Percentiles rank a stretch among this genome's conserved stretches.
Conservation (phyloP, 495 filamentous ascomycete species). For the Rhypophila decipiens region DNA sequence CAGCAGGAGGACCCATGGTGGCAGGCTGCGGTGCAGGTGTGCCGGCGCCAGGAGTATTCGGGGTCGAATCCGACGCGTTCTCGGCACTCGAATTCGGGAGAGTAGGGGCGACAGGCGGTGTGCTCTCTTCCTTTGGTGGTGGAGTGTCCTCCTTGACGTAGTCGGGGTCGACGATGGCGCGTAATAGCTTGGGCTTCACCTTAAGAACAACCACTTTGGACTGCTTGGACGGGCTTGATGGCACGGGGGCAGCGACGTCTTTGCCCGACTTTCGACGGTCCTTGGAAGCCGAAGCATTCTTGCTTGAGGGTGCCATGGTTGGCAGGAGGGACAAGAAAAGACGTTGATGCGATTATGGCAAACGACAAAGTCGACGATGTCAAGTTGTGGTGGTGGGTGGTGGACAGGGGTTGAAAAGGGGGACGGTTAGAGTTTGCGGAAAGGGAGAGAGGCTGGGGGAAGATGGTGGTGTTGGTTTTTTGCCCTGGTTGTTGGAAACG, state of each 20-base stretch:
- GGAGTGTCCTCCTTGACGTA: slow-evolving; percentile 39
- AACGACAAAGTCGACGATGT: slow-evolving; percentile 3
- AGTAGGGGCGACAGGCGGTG: slow-evolving; percentile 20
- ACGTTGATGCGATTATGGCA: slow-evolving; percentile 5
- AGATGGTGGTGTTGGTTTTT: background rate
- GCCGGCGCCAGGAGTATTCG: slow-evolving; percentile 38
- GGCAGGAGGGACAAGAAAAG: slow-evolving; percentile 1
- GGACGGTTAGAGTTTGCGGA: background rate
- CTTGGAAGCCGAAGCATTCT: slow-evolving; percentile 33
- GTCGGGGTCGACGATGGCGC: slow-evolving; percentile 37
- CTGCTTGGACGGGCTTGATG: slow-evolving; percentile 17
- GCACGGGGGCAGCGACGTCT: slow-evolving; percentile 4
- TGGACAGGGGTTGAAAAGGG: background rate
- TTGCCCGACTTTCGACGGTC: slow-evolving; percentile 40
- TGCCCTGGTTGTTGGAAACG: background rate
- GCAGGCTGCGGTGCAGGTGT: slow-evolving; percentile 36
- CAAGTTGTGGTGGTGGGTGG: background rate
- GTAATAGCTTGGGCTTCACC: slow-evolving; percentile 31
- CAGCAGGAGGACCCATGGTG: slow-evolving; percentile 48
- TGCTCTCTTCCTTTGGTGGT: slow-evolving; percentile 17
- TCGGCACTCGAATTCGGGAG: slow-evolving; percentile 32
- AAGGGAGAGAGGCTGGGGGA: background rate
- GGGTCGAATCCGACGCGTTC: slow-evolving; percentile 42
- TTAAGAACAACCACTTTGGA: slow-evolving; percentile 31
- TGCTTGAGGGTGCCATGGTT: slow-evolving; percentile 36